Evolutionary conservation across 768 basidiomycete species (phyloP).

Genomic region (Lactarius akahatsu): DNA sequence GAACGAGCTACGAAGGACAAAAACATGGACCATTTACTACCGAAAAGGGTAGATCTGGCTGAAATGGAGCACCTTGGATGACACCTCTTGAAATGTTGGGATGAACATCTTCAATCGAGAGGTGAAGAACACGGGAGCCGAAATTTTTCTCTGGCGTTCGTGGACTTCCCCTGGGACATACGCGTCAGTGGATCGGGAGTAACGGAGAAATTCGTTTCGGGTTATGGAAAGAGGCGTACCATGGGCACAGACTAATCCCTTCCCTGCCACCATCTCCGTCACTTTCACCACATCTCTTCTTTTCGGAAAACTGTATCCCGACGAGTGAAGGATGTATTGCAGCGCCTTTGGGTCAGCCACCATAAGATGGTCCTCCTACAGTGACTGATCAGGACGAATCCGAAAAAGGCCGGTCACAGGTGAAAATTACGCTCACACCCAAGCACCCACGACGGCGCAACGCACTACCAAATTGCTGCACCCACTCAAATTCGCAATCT

Average conservation of each 20-base stretch:
- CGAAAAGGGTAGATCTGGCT: background rate
- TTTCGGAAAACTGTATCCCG: constrained; percentile 33
- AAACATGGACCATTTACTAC: background rate
- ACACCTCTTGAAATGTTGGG: constrained; percentile 29
- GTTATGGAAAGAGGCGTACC: constrained; percentile 21
- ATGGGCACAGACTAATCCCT: constrained; percentile 24
- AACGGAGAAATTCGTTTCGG: background rate
- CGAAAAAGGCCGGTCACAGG: too few species aligned
- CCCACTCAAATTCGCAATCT: constrained; percentile 26
- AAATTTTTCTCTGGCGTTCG: constrained; percentile 31
- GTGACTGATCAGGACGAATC: constrained; percentile 1
- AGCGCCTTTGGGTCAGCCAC: constrained; percentile 28
- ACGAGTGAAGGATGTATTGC: constrained; percentile 35
- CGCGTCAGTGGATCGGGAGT: background rate
- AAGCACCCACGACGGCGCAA: constrained; percentile 27
- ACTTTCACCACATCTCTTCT: constrained; percentile 21
- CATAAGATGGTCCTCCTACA: constrained; percentile 7
- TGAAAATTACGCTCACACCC: constrained; percentile 22
- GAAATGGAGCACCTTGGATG: constrained; percentile 27
- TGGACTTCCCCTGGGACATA: constrained; percentile 28
- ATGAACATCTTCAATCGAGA: constrained; percentile 31
- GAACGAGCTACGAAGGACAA: constrained; percentile 26
- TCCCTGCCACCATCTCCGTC: constrained; percentile 29
- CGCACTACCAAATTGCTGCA: constrained; percentile 19
- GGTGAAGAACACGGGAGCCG: constrained; percentile 32